phyloP scores from a whole-genome alignment of 2,329 filamentous ascomycete genomes.

The Xylariales sp. region DNA sequence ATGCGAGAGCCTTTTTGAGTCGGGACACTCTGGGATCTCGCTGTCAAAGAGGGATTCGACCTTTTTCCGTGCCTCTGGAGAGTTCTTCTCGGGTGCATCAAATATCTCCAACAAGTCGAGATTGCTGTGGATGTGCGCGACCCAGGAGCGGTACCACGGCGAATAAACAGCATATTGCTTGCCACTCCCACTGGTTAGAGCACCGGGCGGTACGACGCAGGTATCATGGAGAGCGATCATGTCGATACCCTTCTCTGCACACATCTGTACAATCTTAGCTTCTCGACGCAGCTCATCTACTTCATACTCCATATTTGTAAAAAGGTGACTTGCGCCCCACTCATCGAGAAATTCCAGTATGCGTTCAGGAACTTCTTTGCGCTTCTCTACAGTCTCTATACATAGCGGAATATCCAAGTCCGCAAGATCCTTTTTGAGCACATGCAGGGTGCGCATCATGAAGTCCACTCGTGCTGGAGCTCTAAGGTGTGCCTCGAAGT shows the following conservation, averaged over 20 bases:
- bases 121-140: slow-evolving; percentile 67
- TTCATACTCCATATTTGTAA: slow-evolving; percentile 85
- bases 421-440: slow-evolving; percentile 62
- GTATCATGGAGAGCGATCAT: slow-evolving; percentile 77
- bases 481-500: slow-evolving; percentile 76
- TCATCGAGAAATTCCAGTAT: slow-evolving; percentile 62
- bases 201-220: slow-evolving; percentile 74
- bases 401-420: slow-evolving; percentile 73
- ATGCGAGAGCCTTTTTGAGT: slow-evolving; percentile 54
- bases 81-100: slow-evolving; percentile 54
- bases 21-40: slow-evolving; percentile 56
- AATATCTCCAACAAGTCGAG: slow-evolving; percentile 60
- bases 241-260: slow-evolving; percentile 59
- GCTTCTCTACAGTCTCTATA: slow-evolving; percentile 65
- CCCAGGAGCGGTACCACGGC: slow-evolving; percentile 78
- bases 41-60: slow-evolving; percentile 44
- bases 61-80: slow-evolving; percentile 33
- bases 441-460: slow-evolving; percentile 64
- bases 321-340: slow-evolving; percentile 74
- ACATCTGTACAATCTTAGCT: slow-evolving; percentile 56
- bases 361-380: slow-evolving; percentile 56
- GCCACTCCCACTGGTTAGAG: slow-evolving; percentile 61
- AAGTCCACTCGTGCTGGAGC: slow-evolving; percentile 75
- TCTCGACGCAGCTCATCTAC: slow-evolving; percentile 85
- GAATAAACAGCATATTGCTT: slow-evolving; percentile 81